Evolutionary conservation across 768 basidiomycete genomes (phyloP), one percentile per base, ranked within the genome.

Genomic region (Boletus huronensis): DNA sequence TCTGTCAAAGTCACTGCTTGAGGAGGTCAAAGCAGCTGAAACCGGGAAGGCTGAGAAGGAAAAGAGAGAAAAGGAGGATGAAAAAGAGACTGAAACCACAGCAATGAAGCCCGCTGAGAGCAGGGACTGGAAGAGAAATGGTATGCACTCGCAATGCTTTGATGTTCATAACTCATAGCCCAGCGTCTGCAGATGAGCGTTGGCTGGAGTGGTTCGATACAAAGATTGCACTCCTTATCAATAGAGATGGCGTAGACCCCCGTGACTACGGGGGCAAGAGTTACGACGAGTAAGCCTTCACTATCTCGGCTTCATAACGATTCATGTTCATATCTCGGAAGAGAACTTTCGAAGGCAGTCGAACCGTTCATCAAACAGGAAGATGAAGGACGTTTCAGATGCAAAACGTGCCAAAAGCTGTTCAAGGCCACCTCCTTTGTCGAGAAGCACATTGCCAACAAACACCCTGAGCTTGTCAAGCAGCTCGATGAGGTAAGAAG

Each of bases 401-500:
- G 97, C 77, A 96, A 92, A 77, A 87, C 86, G 28, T 99, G 97
- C 72, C 87, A 86, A 73, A 99, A 99, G 76, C 79, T 98, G 21
- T 99, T 99, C 85, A 95, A 95, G 70, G 97, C 94, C 5, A 88
- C 90, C 32, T 85, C 94, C 25, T 99, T 98, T 73, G 90, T 98
- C 45, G 93, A 96, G 75, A 98, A 98, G 78, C 97, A 99, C 69
- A 87, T 99, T 57, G 82, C 87, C 13, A 93, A 95, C 70, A 98
- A 98, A 70, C 97, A 99, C 68, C 77, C 88, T 11, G 91, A 97
- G 56, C 75, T 92, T 16, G 82, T 95, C 54, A 89, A 87, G 61
- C 75, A 79, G 48, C 82, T 98, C 17, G 92, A 94, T 39, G 89
- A 95, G 65, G 96, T 97, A 69, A 72, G 78, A 64, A 34, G 35